These are phyloP conservation scores for Dendrocalamus latiflorus DNA, from an alignment of 202 grass and related monocot genomes.

Conservation along the genomic window DNA sequence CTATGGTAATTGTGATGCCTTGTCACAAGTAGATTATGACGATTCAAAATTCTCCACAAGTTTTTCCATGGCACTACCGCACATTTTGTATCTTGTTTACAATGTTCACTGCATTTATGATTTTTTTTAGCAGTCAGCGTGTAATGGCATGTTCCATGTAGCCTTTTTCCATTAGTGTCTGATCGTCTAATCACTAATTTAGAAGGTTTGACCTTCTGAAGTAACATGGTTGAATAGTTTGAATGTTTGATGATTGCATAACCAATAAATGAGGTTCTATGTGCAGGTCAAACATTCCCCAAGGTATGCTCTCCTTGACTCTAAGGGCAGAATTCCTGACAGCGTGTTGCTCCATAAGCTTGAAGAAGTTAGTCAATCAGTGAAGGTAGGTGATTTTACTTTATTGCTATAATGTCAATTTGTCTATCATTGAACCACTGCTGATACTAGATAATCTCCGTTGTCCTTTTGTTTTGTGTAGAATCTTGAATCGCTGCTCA, in stretches of 20 bases:
- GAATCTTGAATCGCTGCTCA: constrained; percentile 52
- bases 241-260: background rate
- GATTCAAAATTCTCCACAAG: background rate
- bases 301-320: background rate
- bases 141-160: background rate
- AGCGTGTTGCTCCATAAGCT: constrained; percentile 52
- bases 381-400: constrained; percentile 41
- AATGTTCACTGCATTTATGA: background rate
- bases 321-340: constrained; percentile 26
- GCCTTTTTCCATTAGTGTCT: background rate
- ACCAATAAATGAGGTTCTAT: background rate
- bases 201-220: background rate
- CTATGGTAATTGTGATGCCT: background rate
- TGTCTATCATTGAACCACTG: background rate
- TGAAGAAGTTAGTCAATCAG: constrained; percentile 50
- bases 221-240: background rate
- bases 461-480: constrained; percentile 6
- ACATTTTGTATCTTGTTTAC: background rate
- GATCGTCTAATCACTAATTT: background rate
- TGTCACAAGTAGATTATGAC: background rate
- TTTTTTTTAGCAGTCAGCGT: background rate
- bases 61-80: background rate
- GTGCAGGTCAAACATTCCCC: constrained; percentile 44
- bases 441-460: background rate
- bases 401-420: background rate